Percentiles rank a stretch among this genome's conserved stretches.
These are phyloP conservation scores for Aureobasidium uvarum DNA, from an alignment of 2,329 filamentous ascomycete genomes.

Conservation along the genomic window DNA sequence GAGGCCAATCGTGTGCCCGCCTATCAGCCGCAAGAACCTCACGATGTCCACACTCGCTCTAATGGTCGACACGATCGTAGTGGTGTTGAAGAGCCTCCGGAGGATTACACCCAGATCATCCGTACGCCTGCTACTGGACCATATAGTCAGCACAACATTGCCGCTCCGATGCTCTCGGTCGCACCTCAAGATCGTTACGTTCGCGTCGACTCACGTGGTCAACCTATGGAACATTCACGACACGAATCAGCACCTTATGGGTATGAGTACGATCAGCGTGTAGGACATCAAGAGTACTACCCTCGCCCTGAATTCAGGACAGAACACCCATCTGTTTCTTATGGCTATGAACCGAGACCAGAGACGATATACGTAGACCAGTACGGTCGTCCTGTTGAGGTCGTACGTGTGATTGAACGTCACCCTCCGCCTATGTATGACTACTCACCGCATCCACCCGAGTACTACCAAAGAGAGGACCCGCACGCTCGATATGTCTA, in stretches of 20 bases:
- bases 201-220: slow-evolving; percentile 4
- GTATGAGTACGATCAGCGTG: neutral
- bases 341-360: slow-evolving; percentile 24
- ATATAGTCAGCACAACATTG: neutral
- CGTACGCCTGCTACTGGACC: slow-evolving; percentile 15
- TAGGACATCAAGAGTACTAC: slow-evolving; percentile 5
- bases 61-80: slow-evolving; percentile 16
- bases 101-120: slow-evolving; percentile 25
- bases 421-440: slow-evolving; percentile 23
- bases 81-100: slow-evolving; percentile 3
- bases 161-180: neutral
- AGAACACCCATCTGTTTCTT: slow-evolving; percentile 7
- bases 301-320: slow-evolving; percentile 1
- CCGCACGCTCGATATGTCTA: slow-evolving; percentile 17
- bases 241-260: neutral
- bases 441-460: slow-evolving; percentile 9
- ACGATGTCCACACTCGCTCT: neutral
- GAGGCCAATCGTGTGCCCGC: neutral
- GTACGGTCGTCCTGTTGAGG: slow-evolving; percentile 35
- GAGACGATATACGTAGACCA: slow-evolving; percentile 38
- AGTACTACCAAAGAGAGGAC: slow-evolving; percentile 12
- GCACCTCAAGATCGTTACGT: slow-evolving; percentile 4
- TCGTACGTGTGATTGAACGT: slow-evolving; percentile 29
- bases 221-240: neutral
- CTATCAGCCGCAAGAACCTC: neutral